phyloP scores from a whole-genome alignment of 163 green algal genomes.

The Picocystis sp. region DNA sequence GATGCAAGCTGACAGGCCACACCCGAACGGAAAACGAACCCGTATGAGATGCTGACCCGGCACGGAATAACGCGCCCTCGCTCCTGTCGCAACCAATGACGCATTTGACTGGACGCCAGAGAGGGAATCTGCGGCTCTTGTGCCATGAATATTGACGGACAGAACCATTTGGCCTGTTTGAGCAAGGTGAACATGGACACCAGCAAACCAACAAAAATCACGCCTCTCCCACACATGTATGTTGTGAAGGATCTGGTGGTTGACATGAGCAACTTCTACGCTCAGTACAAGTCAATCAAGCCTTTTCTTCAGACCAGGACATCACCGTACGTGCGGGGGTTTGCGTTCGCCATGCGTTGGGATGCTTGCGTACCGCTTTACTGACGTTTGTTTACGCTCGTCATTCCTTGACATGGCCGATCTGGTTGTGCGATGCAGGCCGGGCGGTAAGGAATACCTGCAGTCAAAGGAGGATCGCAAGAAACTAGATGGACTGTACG shows the following conservation, averaged over 20 bases:
- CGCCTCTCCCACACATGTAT: conserved; percentile 51
- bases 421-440: not conserved
- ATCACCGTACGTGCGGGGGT: no score
- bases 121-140: conserved; percentile 98
- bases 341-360: no score
- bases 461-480: conserved; percentile 74
- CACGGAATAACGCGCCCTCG: not conserved
- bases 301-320: conserved; percentile 66
- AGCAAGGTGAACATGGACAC: conserved; percentile 56
- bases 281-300: conserved; percentile 98
- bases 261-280: conserved; percentile 99
- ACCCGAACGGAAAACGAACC: no score
- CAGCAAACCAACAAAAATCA: conserved; percentile 40
- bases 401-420: no score
- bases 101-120: conserved; percentile 21
- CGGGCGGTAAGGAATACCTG: conserved; percentile 56
- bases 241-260: conserved; percentile 36
- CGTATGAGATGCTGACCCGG: no score
- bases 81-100: not conserved
- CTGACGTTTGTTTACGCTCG: no score
- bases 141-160: conserved; percentile 97
- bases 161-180: conserved; percentile 92
- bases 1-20: no score
- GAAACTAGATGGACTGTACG: conserved; percentile 96
- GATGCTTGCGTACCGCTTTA: no score